phyloP scores from a whole-genome alignment of 2,329 filamentous ascomycete genomes.

The Trichoderma asperellum region DNA sequence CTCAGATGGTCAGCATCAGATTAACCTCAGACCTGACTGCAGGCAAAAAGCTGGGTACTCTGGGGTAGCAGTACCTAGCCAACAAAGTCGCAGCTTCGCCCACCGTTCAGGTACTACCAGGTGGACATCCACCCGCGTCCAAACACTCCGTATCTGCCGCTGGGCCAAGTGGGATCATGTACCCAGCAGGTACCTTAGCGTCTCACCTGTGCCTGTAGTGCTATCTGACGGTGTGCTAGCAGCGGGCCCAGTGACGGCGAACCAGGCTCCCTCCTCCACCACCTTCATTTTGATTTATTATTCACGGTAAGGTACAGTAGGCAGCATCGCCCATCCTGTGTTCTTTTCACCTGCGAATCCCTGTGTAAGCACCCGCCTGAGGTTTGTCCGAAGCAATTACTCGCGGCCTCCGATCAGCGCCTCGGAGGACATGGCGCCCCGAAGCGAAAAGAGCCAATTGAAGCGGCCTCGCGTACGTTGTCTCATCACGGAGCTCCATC shows the following conservation, averaged over 20 bases:
- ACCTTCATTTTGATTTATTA: conserved; percentile 33
- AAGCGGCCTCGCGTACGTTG: conserved; percentile 75
- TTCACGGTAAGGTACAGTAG: conserved; percentile 35
- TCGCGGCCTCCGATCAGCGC: conserved; percentile 26
- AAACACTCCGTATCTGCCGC: neutral
- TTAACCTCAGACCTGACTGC: neutral
- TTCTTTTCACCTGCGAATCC: conserved; percentile 18
- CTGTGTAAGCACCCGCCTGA: conserved; percentile 22
- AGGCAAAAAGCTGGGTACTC: neutral
- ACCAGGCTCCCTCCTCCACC: conserved; percentile 37
- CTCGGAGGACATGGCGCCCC: conserved; percentile 57
- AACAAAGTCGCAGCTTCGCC: neutral
- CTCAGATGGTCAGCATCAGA: neutral
- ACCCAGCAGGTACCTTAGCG: neutral
- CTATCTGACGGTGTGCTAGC: conserved; percentile 7
- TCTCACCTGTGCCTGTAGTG: neutral
- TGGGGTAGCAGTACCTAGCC: neutral
- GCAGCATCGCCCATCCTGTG: conserved; percentile 33
- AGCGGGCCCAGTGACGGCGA: conserved; percentile 26
- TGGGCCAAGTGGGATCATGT: neutral
- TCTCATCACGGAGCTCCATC: conserved; percentile 29
- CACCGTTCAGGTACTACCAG: neutral
- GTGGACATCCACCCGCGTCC: neutral
- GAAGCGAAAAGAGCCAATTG: conserved; percentile 77
- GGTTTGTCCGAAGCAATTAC: conserved; percentile 15